Conservation (phyloP, 176 grass and related monocot genomes). For the Calamus simplicifolius region DNA sequence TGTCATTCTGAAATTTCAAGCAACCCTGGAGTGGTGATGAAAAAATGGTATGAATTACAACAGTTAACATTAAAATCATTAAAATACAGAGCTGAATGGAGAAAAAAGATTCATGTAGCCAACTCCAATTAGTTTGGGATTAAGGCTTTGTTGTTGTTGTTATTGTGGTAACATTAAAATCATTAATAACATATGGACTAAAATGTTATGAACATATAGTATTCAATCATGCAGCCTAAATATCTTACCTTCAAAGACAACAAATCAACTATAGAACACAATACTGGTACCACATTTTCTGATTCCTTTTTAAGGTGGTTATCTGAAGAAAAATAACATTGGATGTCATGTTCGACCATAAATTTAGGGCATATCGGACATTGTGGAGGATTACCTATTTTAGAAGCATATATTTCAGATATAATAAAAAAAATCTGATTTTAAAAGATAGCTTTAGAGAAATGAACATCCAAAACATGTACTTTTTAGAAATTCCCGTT, state of each 20-base stretch:
- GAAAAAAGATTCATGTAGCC: too few species aligned
- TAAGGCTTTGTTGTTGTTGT: too few species aligned
- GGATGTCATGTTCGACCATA: constrained; percentile 38
- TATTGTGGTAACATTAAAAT: too few species aligned
- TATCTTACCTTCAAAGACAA: constrained; percentile 58
- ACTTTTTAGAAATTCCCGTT: background rate
- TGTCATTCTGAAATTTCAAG: constrained; percentile 62
- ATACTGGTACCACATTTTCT: constrained; percentile 38
- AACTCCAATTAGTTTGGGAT: too few species aligned
- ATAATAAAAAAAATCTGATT: constrained; percentile 6
- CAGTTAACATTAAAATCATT: too few species aligned
- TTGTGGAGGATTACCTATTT: constrained; percentile 53
- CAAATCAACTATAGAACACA: constrained; percentile 81
- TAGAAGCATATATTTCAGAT: constrained; percentile 1
- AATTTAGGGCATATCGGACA: constrained; percentile 29
- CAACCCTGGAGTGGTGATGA: constrained; percentile 39
- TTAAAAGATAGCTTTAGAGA: too few species aligned
- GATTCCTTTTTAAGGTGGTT: constrained; percentile 23
- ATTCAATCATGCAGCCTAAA: background rate
- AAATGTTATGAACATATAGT: background rate
- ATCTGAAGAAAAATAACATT: constrained; percentile 25
- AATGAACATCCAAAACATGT: background rate
- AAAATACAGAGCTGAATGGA: too few species aligned
- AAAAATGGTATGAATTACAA: constrained; percentile 3
- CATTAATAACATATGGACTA: too few species aligned